Percentiles rank a stretch among this genome's conserved stretches.
Conservation (phyloP, 305 asterid species). For the Fraxinus dipetala region DNA sequence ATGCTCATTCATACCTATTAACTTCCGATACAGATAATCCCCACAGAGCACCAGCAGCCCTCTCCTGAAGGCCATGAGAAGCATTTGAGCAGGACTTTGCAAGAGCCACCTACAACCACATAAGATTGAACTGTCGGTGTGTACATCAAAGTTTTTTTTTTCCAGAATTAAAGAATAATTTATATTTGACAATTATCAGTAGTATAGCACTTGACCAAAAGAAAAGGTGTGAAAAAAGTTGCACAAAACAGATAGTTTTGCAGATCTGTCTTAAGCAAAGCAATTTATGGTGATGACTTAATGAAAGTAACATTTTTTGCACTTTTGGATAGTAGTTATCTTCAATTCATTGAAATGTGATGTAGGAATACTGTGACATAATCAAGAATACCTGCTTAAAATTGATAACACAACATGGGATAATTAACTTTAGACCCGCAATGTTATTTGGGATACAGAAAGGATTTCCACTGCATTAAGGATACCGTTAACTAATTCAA, state of each 20-base stretch:
- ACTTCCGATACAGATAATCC: conserved; percentile 96
- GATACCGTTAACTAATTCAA: background rate
- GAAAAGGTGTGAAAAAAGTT: background rate
- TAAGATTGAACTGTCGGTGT: background rate
- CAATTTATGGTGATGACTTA: background rate
- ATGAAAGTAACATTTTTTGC: background rate
- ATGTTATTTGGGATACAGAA: background rate
- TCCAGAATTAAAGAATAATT: background rate
- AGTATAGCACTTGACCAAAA: background rate
- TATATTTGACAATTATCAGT: background rate
- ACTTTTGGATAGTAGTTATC: background rate
- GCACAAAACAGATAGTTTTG: background rate
- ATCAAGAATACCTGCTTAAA: background rate
- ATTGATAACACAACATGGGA: background rate
- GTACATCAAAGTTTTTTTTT: background rate
- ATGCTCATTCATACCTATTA: conserved; percentile 52
- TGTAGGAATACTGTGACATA: background rate
- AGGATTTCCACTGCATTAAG: background rate
- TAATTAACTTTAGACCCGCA: background rate
- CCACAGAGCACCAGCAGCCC: conserved; percentile 99
- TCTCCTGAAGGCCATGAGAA: conserved; percentile 88
- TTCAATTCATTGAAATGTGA: background rate
- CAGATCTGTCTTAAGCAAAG: background rate
- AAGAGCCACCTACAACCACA: conserved; percentile 62
- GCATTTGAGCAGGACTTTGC: conserved; percentile 78